phyloP scores from a whole-genome alignment of 2,329 filamentous ascomycete genomes.

The Fusarium xyrophilum region DNA sequence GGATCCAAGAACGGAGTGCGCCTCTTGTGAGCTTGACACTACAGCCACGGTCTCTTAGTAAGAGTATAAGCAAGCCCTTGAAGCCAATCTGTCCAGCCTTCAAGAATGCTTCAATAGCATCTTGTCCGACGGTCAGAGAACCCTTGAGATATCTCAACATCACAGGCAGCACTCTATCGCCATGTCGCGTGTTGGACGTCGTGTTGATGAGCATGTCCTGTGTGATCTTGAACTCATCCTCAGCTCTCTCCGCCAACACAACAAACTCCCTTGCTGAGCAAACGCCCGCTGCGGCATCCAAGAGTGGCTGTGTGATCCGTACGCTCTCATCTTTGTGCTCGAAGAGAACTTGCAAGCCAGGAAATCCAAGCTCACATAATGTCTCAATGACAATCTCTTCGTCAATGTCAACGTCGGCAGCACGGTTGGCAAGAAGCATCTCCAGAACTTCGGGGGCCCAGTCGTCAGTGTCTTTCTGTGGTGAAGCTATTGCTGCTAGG shows the following conservation, averaged over 20 bases:
- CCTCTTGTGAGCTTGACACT: conserved; percentile 17
- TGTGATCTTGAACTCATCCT: conserved; percentile 21
- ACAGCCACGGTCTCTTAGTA: conserved; percentile 18
- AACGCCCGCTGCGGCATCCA: conserved; percentile 19
- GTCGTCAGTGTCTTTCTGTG: conserved; percentile 13
- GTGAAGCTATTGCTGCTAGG: conserved; percentile 15
- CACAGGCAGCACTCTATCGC: conserved; percentile 18
- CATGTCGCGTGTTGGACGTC: conserved; percentile 13
- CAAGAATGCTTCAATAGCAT: conserved; percentile 18
- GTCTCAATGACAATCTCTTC: conserved; percentile 16
- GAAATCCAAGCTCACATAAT: conserved; percentile 11
- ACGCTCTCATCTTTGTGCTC: conserved; percentile 16
- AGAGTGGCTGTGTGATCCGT: conserved; percentile 11
- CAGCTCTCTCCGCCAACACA: conserved; percentile 9
- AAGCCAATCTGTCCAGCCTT: conserved; percentile 21
- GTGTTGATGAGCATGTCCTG: conserved; percentile 29
- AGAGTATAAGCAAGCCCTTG: conserved; percentile 18
- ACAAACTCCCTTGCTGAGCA: conserved; percentile 21
- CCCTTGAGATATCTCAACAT: conserved; percentile 17
- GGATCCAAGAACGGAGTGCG: conserved; percentile 19
- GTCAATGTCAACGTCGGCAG: conserved; percentile 21
- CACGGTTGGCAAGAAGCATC: conserved; percentile 22
- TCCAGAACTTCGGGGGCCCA: conserved; percentile 25
- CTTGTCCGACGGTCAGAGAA: conserved; percentile 7
- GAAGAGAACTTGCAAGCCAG: conserved; percentile 16